Percentiles rank a stretch among this genome's conserved stretches.
Evolutionary conservation across 352 stramenopile genomes (phyloP).

Genomic region (Phytophthora ohioensis): DNA sequence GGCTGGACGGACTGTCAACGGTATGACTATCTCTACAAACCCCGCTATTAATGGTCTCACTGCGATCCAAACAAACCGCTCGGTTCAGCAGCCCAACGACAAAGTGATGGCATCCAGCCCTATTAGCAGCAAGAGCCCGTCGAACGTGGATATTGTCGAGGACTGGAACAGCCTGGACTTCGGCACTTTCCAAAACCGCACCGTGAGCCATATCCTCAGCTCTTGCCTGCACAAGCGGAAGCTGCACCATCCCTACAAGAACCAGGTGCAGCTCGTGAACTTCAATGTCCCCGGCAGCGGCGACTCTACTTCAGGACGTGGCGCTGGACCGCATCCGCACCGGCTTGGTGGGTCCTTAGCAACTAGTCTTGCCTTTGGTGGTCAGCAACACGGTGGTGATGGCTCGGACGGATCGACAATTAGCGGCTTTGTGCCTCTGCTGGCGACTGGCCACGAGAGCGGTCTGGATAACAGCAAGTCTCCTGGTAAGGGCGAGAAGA

Average conservation of each 20-base stretch:
- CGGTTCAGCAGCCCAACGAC: conserved; percentile 31
- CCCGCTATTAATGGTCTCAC: conserved; percentile 23
- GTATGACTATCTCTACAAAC: conserved; percentile 21
- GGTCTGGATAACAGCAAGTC: conserved; percentile 27
- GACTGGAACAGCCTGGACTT: conserved; percentile 85
- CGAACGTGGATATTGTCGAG: conserved; percentile 81
- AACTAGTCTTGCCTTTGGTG: conserved; percentile 64
- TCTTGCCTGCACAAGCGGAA: conserved; percentile 87
- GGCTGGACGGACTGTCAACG: conserved; percentile 13
- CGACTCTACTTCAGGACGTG: conserved; percentile 13
- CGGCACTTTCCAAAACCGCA: conserved; percentile 85
- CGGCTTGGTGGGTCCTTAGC: conserved; percentile 59
- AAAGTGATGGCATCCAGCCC: conserved; percentile 68
- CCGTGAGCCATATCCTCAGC: conserved; percentile 85
- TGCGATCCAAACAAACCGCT: conserved; percentile 33
- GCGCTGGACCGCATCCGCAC: conserved; percentile 30
- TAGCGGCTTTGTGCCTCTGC: conserved; percentile 43
- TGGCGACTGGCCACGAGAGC: conserved; percentile 44
- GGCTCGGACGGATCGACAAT: conserved; percentile 30
- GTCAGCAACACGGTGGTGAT: conserved; percentile 37
- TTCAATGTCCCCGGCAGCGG: conserved; percentile 67
- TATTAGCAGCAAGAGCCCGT: conserved; percentile 71
- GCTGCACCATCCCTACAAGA: conserved; percentile 86
- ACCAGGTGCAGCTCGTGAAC: conserved; percentile 85
- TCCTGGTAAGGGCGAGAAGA: conserved; percentile 59